Evolutionary conservation across 139 green algal genomes (phyloP).

Genomic region (Auxenochlorella pyrenoidosa): DNA sequence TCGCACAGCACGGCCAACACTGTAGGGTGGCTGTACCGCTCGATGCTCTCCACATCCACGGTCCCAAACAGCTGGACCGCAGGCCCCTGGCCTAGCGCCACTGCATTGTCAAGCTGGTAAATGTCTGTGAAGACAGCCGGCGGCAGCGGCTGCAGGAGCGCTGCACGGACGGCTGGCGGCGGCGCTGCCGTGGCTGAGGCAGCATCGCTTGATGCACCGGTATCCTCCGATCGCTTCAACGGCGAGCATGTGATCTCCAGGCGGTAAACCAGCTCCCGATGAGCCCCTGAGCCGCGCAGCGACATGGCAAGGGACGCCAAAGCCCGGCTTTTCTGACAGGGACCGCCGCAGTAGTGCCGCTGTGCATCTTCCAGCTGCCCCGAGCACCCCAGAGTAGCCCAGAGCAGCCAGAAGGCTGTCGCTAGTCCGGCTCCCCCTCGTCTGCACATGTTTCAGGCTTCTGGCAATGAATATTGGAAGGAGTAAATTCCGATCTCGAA

Average conservation of each 20-base stretch:
- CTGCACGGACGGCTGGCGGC: background rate
- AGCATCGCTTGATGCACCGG: background rate
- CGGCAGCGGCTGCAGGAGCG: conserved; percentile 46
- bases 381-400: background rate
- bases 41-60: conserved; percentile 53
- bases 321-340: background rate
- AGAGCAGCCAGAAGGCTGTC: background rate
- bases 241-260: background rate
- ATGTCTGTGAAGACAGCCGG: conserved; percentile 34
- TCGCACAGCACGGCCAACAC: background rate
- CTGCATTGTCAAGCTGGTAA: conserved; percentile 36
- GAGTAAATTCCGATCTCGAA: no score
- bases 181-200: background rate
- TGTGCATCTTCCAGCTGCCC: background rate
- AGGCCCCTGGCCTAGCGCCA: background rate
- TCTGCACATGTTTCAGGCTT: no score
- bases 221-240: background rate
- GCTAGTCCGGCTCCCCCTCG: no score
- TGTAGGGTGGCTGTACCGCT: conserved; percentile 22
- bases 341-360: background rate
- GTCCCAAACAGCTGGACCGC: conserved; percentile 27
- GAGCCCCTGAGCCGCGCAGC: conserved; percentile 10
- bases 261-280: background rate
- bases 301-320: background rate
- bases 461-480: no score